phyloP scores from a whole-genome alignment of 768 basidiomycete genomes.

The Boletus coccyginus region DNA sequence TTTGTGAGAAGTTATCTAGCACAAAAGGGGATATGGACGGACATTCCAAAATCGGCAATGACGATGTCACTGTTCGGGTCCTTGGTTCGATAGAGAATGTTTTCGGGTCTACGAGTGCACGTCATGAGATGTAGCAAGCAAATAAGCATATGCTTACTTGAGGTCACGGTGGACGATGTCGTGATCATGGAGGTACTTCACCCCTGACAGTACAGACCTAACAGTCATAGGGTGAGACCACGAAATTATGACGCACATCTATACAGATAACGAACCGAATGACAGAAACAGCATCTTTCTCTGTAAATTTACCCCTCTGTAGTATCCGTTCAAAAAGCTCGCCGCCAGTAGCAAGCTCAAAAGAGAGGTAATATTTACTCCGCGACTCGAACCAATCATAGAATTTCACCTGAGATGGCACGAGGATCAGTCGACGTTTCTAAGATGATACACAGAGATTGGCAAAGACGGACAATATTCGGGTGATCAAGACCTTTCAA shows the following conservation, averaged over 20 bases:
- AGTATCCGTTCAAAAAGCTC: conserved; percentile 91
- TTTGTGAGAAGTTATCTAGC: background rate
- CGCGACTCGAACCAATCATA: conserved; percentile 96
- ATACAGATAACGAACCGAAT: conserved; percentile 49
- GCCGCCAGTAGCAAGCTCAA: conserved; percentile 91
- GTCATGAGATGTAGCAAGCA: background rate
- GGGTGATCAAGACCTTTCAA: conserved; percentile 86
- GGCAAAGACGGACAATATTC: conserved; percentile 65
- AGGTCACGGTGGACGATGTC: conserved; percentile 96
- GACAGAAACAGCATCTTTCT: conserved; percentile 81
- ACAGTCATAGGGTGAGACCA: background rate
- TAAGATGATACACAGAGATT: background rate
- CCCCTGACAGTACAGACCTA: conserved; percentile 81
- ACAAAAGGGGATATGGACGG: conserved; percentile 23
- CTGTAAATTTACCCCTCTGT: conserved; percentile 87
- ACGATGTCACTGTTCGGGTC: conserved; percentile 81
- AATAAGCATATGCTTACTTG: conserved; percentile 51
- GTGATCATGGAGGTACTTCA: conserved; percentile 86
- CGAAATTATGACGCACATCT: background rate
- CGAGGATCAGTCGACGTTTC: background rate
- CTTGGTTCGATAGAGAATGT: conserved; percentile 86
- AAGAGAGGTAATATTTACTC: conserved; percentile 92
- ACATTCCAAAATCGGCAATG: conserved; percentile 98
- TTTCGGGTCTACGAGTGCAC: conserved; percentile 69
- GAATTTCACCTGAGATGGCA: conserved; percentile 72